Conservation (phyloP, 148 eudicot species). For the Mesembryanthemum crystallinum region DNA sequence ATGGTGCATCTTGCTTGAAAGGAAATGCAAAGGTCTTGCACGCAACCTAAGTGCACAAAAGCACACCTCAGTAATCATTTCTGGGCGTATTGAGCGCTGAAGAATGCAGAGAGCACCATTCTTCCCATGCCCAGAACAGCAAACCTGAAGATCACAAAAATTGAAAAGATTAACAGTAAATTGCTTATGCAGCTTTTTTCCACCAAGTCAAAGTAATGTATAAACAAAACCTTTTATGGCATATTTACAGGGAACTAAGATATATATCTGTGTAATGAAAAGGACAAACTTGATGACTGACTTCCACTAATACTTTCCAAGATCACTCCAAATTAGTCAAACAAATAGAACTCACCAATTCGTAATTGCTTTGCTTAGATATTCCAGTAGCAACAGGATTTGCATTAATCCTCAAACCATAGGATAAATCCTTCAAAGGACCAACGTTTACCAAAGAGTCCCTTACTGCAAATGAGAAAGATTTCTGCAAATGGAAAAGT, state of each 20-base stretch:
- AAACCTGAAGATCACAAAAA: constrained; percentile 49
- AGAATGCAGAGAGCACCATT: constrained; percentile 92
- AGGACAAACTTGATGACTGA: background rate
- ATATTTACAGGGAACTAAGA: too few relatives aligned
- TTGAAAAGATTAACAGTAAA: background rate
- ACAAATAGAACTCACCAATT: constrained; percentile 55
- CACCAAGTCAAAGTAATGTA: background rate
- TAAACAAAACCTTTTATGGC: background rate
- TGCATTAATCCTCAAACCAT: constrained; percentile 87
- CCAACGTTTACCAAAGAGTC: constrained; percentile 90
- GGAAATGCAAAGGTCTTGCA: too few relatives aligned
- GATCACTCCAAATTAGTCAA: constrained; percentile 2
- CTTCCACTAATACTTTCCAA: background rate
- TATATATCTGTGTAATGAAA: background rate
- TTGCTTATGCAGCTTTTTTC: background rate
- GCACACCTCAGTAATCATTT: constrained; percentile 80
- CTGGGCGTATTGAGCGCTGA: constrained; percentile 91
- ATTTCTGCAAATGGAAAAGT: constrained; percentile 56
- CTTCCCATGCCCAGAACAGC: constrained; percentile 99
- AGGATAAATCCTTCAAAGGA: constrained; percentile 84
- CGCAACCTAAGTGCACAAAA: background rate
- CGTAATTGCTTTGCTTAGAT: constrained; percentile 96
- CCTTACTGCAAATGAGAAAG: constrained; percentile 85
- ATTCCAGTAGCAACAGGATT: constrained; percentile 72
- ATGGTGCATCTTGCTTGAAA: too few relatives aligned